A percentile compares a stretch with the other conserved stretches of the same genome.
Conservation (phyloP, 192 early-diverging fungal species). For the Dissophora ornata region DNA sequence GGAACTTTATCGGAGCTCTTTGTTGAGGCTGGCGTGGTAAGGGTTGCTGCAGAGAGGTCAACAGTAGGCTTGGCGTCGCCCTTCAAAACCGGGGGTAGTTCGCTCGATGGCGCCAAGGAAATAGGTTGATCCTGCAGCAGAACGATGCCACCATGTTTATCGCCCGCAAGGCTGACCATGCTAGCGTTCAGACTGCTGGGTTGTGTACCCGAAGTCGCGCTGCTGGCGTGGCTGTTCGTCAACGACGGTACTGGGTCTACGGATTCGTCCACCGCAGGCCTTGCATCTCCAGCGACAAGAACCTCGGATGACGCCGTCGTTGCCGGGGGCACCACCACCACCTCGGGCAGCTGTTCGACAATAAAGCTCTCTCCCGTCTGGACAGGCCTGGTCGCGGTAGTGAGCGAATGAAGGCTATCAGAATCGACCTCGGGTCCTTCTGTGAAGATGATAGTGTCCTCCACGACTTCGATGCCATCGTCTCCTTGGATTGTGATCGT, state of each 20-base stretch:
- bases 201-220: background rate
- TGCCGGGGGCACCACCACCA: background rate
- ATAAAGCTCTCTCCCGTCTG: conserved; percentile 28
- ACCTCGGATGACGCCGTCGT: background rate
- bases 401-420: conserved; percentile 23
- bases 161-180: too few species aligned
- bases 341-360: conserved; percentile 24
- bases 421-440: conserved; percentile 31
- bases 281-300: background rate
- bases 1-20: too few species aligned
- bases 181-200: background rate
- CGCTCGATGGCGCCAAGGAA: too few species aligned
- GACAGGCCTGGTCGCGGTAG: conserved; percentile 33
- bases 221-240: background rate
- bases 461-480: conserved; percentile 19
- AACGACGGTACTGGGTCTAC: background rate
- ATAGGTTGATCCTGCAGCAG: too few species aligned
- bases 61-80: conserved; percentile 26
- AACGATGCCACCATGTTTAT: too few species aligned
- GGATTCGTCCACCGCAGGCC: background rate
- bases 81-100: background rate
- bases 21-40: too few species aligned
- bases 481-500: conserved; percentile 10
- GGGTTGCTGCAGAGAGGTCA: too few species aligned
- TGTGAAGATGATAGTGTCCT: conserved; percentile 26